Conservation (phyloP, 106 monocot genomes). For the Dendrobium catenatum region DNA sequence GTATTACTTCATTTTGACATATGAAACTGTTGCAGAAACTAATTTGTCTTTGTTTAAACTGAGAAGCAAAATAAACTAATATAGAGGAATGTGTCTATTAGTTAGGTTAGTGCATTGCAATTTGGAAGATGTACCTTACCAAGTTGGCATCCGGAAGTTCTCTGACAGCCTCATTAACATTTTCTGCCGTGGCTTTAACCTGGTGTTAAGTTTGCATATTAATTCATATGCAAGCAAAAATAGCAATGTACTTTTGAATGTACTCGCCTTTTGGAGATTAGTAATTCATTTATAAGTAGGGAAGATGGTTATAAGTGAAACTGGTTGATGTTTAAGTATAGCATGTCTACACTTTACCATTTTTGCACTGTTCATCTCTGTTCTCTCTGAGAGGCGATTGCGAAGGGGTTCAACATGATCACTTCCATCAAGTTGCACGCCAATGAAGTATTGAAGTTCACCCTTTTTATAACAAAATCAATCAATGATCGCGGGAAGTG, state of each 20-base stretch:
- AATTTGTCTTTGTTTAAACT: neutral
- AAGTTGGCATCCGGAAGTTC: conserved; percentile 80
- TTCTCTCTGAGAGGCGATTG: conserved; percentile 72
- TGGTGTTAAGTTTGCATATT: conserved; percentile 12
- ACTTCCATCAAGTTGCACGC: conserved; percentile 99
- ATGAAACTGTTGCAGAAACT: neutral
- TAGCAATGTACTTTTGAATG: neutral
- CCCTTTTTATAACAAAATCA: conserved; percentile 39
- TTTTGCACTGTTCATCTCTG: conserved; percentile 52
- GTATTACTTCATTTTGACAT: neutral
- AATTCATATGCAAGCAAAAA: neutral
- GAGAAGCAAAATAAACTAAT: neutral
- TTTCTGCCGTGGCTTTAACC: conserved; percentile 78
- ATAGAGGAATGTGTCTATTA: neutral
- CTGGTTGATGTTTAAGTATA: neutral
- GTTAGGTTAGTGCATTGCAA: neutral
- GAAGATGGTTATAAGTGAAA: neutral
- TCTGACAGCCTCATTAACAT: conserved; percentile 73
- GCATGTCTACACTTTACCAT: conserved; percentile 28
- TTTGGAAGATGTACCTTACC: conserved; percentile 68
- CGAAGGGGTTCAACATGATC: conserved; percentile 84
- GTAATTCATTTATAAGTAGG: neutral
- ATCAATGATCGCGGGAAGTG: neutral
- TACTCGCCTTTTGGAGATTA: neutral
- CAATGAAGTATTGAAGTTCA: conserved; percentile 98